phyloP scores from a whole-genome alignment of 495 filamentous ascomycete genomes.

The Bathelium albidoporum region DNA sequence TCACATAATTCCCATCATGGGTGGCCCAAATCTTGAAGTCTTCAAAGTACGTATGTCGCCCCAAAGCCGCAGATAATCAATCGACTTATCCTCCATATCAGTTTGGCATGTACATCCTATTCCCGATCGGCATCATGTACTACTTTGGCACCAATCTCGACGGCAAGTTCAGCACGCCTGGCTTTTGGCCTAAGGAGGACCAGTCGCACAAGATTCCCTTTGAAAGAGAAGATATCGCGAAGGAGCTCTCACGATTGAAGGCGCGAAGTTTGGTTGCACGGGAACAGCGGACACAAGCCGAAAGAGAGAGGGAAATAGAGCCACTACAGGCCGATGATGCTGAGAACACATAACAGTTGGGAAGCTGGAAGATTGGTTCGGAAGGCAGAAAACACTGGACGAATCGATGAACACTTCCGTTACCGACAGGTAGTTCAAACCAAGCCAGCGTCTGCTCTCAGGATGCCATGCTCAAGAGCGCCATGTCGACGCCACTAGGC shows the following conservation, averaged over 20 bases:
- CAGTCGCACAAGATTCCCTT: conserved; percentile 82
- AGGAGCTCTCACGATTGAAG: conserved; percentile 65
- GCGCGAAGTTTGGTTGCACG: conserved; percentile 48
- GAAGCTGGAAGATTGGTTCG: too few species aligned
- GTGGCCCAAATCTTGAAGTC: conserved; percentile 85
- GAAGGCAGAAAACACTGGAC: too few species aligned
- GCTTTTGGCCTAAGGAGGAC: conserved; percentile 86
- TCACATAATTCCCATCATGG: conserved; percentile 42
- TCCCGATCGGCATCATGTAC: conserved; percentile 98
- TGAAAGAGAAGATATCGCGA: conserved; percentile 76
- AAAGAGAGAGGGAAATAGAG: conserved; percentile 31
- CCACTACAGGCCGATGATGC: conserved; percentile 8
- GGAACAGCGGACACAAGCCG: conserved; percentile 46
- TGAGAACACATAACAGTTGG: not conserved
- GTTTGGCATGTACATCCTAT: conserved; percentile 98
- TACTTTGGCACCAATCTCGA: conserved; percentile 99
- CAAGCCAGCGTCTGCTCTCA: too few species aligned
- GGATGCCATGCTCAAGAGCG: too few species aligned
- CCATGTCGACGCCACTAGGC: too few species aligned
- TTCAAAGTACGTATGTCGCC: conserved; percentile 59
- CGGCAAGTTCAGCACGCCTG: conserved; percentile 70
- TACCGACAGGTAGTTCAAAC: too few species aligned
- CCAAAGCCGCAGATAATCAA: conserved; percentile 7
- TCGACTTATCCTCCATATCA: conserved; percentile 26
- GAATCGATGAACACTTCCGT: too few species aligned